phyloP scores from a whole-genome alignment of 768 basidiomycete genomes.

The Lactarius akahatsu region DNA sequence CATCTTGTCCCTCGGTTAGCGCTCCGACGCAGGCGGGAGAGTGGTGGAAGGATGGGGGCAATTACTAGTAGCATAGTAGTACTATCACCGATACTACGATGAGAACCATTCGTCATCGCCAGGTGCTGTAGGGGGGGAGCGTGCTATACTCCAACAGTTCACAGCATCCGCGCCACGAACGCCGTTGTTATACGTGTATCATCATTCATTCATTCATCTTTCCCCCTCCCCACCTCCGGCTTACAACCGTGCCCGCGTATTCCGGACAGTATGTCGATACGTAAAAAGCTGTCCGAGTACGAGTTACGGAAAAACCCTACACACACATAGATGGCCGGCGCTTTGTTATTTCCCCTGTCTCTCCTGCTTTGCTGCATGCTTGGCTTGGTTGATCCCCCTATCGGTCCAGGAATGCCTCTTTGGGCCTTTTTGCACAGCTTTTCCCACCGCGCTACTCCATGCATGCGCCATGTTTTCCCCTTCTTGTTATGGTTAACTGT shows the following conservation, averaged over 20 bases:
- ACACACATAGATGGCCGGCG: not conserved
- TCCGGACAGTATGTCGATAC: constrained; percentile 2
- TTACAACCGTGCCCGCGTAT: constrained; percentile 20
- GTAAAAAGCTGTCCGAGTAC: not conserved
- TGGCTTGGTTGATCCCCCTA: too few relatives aligned
- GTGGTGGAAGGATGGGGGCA: not conserved
- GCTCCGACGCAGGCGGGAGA: not conserved
- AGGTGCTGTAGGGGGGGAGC: not conserved
- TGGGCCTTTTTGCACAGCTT: not conserved
- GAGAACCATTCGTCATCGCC: not conserved
- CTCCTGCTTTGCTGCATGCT: not conserved
- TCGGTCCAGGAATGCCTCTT: not conserved
- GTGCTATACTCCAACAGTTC: not conserved
- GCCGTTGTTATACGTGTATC: not conserved
- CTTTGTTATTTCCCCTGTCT: not conserved
- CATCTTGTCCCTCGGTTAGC: not conserved
- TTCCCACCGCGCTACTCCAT: not conserved
- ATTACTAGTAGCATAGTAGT: constrained; percentile 23
- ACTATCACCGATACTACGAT: constrained; percentile 3
- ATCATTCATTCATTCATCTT: constrained; percentile 1
- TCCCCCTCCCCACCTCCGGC: not conserved
- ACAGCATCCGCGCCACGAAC: not conserved
- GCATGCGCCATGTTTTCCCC: not conserved
- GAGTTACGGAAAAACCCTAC: not conserved
- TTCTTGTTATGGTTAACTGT: too few relatives aligned